Conservation (phyloP, 2,329 filamentous ascomycete genomes). For the Lachnellula suecica region DNA sequence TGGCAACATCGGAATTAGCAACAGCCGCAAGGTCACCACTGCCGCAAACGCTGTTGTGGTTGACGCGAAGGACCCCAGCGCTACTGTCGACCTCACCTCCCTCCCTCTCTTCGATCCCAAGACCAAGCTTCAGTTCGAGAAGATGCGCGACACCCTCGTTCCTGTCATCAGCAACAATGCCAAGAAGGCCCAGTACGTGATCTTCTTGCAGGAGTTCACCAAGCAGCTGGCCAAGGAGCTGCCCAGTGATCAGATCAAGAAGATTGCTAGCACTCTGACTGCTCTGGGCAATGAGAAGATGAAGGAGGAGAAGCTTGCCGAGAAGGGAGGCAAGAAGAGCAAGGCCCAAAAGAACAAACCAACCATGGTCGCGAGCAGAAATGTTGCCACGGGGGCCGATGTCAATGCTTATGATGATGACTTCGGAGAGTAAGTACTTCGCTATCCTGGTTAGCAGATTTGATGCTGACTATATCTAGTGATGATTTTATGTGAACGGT, state of each 20-base stretch:
- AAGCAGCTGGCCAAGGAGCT: conserved; percentile 87
- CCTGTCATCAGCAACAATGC: conserved; percentile 73
- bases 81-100: conserved; percentile 76
- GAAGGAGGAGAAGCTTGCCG: conserved; percentile 94
- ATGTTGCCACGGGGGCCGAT: conserved; percentile 60
- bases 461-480: conserved; percentile 40
- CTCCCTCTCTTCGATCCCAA: conserved; percentile 86
- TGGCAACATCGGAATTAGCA: conserved; percentile 66
- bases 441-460: not conserved
- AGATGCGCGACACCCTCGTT: conserved; percentile 73
- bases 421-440: conserved; percentile 78
- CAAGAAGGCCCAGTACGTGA: conserved; percentile 86
- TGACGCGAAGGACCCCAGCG: conserved; percentile 71
- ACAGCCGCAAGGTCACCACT: conserved; percentile 66
- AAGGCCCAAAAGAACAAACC: conserved; percentile 97
- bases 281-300: conserved; percentile 95
- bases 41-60: conserved; percentile 65
- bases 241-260: conserved; percentile 93
- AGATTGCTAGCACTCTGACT: conserved; percentile 84
- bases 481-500: conserved; percentile 70
- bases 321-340: conserved; percentile 94
- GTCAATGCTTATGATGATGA: conserved; percentile 79
- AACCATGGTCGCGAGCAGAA: conserved; percentile 66
- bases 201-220: conserved; percentile 88
- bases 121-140: conserved; percentile 83